Conservation (phyloP, 257 asterid species). For the Lycium barbarum region DNA sequence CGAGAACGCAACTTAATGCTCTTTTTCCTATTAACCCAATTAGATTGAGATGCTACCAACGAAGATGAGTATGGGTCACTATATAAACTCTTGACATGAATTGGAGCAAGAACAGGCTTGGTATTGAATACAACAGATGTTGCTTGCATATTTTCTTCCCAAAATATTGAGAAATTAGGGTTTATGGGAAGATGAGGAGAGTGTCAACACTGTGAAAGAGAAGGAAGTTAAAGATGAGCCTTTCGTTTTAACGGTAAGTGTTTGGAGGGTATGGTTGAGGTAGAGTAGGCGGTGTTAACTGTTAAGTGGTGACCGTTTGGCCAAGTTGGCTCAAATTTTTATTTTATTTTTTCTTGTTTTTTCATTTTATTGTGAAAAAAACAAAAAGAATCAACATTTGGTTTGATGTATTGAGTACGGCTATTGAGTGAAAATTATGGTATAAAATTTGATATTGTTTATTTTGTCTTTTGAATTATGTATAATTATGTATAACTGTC, state of each 20-base stretch:
- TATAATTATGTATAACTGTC: too few relatives aligned
- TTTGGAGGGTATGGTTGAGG: not conserved
- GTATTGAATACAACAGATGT: conserved; percentile 59
- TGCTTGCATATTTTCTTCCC: conserved; percentile 63
- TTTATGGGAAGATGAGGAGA: conserved; percentile 29
- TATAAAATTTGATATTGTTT: too few relatives aligned
- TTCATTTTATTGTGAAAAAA: not conserved
- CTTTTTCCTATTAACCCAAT: conserved; percentile 51
- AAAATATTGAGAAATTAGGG: conserved; percentile 34
- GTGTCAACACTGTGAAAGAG: conserved; percentile 3
- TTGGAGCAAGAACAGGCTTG: conserved; percentile 62
- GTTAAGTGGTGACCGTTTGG: conserved; percentile 63
- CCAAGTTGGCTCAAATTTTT: conserved; percentile 64
- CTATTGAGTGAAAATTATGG: too few relatives aligned
- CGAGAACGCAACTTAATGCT: conserved; percentile 45
- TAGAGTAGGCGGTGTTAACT: conserved; percentile 45
- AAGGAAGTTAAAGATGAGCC: conserved; percentile 11
- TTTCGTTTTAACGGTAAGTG: conserved; percentile 23
- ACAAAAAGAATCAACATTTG: too few relatives aligned
- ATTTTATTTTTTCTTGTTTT: not conserved
- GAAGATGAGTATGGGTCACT: conserved; percentile 32
- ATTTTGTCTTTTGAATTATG: too few relatives aligned
- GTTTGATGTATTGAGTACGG: too few relatives aligned
- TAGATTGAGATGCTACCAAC: conserved; percentile 37
- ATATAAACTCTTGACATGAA: conserved; percentile 45